These are phyloP conservation scores for Punica granatum DNA, from an alignment of 345 rosid species.

Conservation along the genomic window DNA sequence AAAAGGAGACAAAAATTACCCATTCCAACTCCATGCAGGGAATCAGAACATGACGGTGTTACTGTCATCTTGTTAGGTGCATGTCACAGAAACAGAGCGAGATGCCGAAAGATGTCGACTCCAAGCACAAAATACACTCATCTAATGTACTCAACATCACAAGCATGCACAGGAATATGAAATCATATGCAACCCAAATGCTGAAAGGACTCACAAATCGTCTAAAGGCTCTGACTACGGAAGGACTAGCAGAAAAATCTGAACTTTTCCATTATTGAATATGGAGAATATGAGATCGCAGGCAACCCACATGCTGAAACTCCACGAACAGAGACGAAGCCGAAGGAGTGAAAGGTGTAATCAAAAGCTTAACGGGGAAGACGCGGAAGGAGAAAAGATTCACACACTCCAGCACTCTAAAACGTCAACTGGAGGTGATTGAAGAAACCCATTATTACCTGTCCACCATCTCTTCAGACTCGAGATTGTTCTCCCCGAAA, in stretches of 20 bases:
- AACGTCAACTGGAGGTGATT: background rate
- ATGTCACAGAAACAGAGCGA: background rate
- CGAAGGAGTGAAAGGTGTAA: background rate
- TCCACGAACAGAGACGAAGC: background rate
- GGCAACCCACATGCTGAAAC: background rate
- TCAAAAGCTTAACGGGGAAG: background rate
- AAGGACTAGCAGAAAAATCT: background rate
- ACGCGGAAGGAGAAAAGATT: background rate
- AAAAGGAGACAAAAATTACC: background rate
- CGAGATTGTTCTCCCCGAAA: constrained; percentile 1
- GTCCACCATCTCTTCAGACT: background rate
- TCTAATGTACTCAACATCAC: background rate
- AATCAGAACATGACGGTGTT: background rate
- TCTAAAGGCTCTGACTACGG: too few relatives aligned
- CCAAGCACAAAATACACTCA: background rate
- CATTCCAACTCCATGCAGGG: background rate
- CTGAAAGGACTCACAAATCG: too few relatives aligned
- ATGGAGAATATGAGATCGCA: background rate
- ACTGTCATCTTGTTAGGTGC: background rate
- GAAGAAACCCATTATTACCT: background rate
- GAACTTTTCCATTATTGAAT: background rate
- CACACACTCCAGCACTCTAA: background rate
- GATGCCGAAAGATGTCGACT: background rate
- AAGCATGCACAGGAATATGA: too few relatives aligned
- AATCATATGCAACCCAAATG: too few relatives aligned